Evolutionary conservation across 208 protist genomes (phyloP).

Genomic region (Acanthamoeba polyphaga): DNA sequence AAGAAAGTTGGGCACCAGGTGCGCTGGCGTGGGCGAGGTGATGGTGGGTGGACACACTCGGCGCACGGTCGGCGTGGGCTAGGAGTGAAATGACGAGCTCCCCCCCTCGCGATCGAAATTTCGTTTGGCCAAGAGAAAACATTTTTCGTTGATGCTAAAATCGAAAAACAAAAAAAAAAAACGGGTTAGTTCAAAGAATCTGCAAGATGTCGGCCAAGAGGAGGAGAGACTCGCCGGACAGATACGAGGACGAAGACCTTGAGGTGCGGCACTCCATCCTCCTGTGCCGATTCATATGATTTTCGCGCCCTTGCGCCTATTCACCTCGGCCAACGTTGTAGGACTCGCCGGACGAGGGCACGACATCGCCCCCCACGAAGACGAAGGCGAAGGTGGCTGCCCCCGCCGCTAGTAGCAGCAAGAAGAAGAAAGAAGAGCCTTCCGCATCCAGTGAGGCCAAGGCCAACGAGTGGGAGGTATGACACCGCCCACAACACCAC

Average conservation of each 20-base stretch:
- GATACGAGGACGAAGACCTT: background rate
- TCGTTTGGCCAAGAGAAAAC: background rate
- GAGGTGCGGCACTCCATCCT: background rate
- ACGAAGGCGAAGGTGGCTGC: background rate
- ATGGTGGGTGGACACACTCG: background rate
- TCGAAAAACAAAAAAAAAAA: background rate
- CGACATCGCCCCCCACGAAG: background rate
- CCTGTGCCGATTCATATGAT: background rate
- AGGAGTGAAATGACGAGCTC: no score
- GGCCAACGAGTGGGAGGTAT: no score
- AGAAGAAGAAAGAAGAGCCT: background rate
- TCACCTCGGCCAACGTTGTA: background rate
- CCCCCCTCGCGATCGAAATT: no score
- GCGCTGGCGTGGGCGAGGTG: background rate
- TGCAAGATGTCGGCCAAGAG: background rate
- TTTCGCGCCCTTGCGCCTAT: no score
- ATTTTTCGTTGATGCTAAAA: background rate
- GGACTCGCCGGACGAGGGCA: background rate
- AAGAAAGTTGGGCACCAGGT: no score
- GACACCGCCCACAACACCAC: no score
- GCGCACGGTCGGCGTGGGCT: no score
- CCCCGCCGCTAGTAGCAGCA: background rate
- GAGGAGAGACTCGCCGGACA: background rate
- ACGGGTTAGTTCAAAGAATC: background rate
- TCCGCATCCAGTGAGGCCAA: no score